Evolutionary conservation across 2,329 filamentous ascomycete species (phyloP), one percentile per base, ranked within the genome.

Genomic region (Coniochaeta hoffmannii): DNA sequence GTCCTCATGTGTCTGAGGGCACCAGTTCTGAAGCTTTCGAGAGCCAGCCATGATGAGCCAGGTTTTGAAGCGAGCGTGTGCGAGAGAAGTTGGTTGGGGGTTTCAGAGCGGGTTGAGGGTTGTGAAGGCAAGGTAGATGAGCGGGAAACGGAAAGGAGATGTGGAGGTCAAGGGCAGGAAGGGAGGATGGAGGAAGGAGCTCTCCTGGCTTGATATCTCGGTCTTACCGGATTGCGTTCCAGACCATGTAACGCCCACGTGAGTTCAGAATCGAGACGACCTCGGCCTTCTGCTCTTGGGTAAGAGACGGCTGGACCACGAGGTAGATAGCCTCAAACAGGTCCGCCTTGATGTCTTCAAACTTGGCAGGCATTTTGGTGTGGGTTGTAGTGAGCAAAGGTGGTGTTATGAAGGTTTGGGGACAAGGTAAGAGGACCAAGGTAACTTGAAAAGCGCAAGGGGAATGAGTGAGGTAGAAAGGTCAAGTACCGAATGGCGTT

Each of bases 1-100:
- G 38, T 75, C 73, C 56, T 74, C 65, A 49, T 79, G 75, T 17
- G 72, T 68, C 9, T 66, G 64, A 5, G 57, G 62, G 28, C 70
- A 70, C 76, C 76, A 80, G 32, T 65, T 68, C 60, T 63, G 60
- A 28, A 58, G 54, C 31, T 28, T 50, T 24, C 62, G 56, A 22
- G 53, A 26, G 32, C 35, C 49, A 10, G 55, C 32, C 56, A 59
- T 60, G 9, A 31, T 56, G 28, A 50, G 36, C 30, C 26, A 24
- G 50, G 31, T 28, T 19, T 34, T 44, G 51, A 32, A 35, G 32
- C 7, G 38, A 49, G 54, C 26, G 14, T 34, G 32, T 30, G 24
- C 34, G 52, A 31, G 36, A 50, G n/a, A 57, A 41, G 15, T 54
- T 35, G 24, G 54, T 15, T n/a, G 54, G 57, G 53, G 31, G 31